Evolutionary conservation across 2,329 filamentous ascomycete species (phyloP).

Genomic region (Anisogramma anomala): DNA sequence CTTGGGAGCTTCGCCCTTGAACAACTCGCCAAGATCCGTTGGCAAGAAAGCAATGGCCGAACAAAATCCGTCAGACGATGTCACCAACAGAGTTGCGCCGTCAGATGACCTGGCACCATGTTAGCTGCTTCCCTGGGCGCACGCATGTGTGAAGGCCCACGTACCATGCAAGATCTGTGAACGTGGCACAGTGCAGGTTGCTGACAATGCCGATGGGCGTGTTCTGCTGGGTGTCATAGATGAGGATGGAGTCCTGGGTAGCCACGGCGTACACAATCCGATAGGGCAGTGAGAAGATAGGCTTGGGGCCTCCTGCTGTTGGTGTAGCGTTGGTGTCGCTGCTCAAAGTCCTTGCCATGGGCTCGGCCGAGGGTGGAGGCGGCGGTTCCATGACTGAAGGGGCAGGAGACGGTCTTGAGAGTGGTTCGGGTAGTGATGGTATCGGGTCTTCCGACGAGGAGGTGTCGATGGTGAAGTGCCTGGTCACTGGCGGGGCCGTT

Average conservation of each 20-base stretch:
- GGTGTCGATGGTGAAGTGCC: slow-evolving; percentile 89
- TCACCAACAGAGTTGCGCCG: slow-evolving; percentile 61
- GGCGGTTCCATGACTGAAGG: slow-evolving; percentile 73
- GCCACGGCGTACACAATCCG: slow-evolving; percentile 94
- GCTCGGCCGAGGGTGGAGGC: slow-evolving; percentile 38
- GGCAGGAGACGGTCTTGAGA: slow-evolving; percentile 48
- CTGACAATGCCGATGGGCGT: slow-evolving; percentile 89
- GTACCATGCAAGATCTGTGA: slow-evolving; percentile 92
- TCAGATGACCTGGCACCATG: slow-evolving; percentile 34
- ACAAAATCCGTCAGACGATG: slow-evolving; percentile 97
- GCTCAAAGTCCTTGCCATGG: slow-evolving; percentile 38
- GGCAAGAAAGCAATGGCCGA: slow-evolving; percentile 75
- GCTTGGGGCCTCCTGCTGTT: slow-evolving; percentile 47
- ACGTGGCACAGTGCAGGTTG: slow-evolving; percentile 94
- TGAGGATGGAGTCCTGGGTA: slow-evolving; percentile 84
- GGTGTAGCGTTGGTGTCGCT: slow-evolving; percentile 37
- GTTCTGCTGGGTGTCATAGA: slow-evolving; percentile 96
- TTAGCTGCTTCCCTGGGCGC: too few species aligned
- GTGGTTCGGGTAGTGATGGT: slow-evolving; percentile 70
- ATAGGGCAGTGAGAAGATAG: slow-evolving; percentile 78
- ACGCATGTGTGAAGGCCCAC: too few species aligned
- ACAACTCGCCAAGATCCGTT: slow-evolving; percentile 74
- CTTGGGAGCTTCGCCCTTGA: slow-evolving; percentile 54
- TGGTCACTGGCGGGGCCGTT: slow-evolving; percentile 55
- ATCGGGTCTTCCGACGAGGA: slow-evolving; percentile 79